Base-by-base conservation (phyloP, 1,139 yeast genomes). In the Blastobotrys serpentis region DNA sequence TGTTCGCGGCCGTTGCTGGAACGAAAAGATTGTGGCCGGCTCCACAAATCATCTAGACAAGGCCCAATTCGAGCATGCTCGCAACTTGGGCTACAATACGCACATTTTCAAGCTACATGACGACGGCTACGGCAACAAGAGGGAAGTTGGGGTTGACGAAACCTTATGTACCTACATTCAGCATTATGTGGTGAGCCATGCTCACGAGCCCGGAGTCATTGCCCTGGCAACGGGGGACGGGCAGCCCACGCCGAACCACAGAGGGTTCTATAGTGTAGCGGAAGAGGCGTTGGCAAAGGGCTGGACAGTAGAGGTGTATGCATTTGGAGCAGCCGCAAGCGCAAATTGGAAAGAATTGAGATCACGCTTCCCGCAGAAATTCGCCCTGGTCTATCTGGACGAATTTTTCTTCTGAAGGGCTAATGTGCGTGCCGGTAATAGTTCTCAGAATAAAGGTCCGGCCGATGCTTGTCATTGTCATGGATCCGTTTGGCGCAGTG, bases 141-240 rank as follows among this genome's bases (percentile, higher is more conserved):
- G 52, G 43, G 62, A 57, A 37, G 51, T 46, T 19, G 60, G 60
- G 8, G 61, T 59, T 13, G 61, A 59, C 41, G 61, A 59, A 36
- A 40, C 52, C 11, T 46, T 57, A 2, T 42, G 53, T 25, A 43
- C 42, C 16, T 49, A 40, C 18, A 49, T 56, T 26, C 34, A 38
- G 22, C 56, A 50, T 43, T 33, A 33, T 8, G 18, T 33, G 10
- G 29, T 21, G 13, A 38, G 42, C 29, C 21, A 33, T 21, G 33
- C 29, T 3, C 32, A 6, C 32, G 13, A 4, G 13, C 52, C 56
- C 6, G 56, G 56, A 3, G 50, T 52, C 3, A 44, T 59, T 8
- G 59, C 53, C 1, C 50, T 59, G 26, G 59, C 58, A 4, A 57
- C 62, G 1, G 62, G 62, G 1, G 62, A 59, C 46, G 62, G 62